Evolutionary conservation across 108 stramenopile species (phyloP), one percentile per base, ranked within the genome.

Genomic region (Craspedostauros australis): DNA sequence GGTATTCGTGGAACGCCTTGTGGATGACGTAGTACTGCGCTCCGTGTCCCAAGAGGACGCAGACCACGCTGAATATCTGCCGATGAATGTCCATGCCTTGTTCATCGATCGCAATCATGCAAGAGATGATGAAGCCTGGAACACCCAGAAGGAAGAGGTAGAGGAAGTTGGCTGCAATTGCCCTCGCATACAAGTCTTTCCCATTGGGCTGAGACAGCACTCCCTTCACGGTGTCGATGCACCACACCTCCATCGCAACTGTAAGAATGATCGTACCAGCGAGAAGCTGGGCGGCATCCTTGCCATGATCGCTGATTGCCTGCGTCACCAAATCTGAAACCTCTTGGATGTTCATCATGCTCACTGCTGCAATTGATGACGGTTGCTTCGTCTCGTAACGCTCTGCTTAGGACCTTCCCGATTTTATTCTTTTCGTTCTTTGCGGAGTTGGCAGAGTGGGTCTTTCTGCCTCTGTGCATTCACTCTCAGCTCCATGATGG

Each of bases 1-100:
- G 64, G 19, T 24, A 34, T 18, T 44, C 28, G 42, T 72, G 71
- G 37, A 72, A 66, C 4, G 54, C 39, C 37, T 62, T 62, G 61
- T 62, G 61, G 8, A 52, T 19, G 0, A 16, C 11, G 36, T 65
- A 66, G 54, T 66, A 72, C 22, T 18, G 16, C 28, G 66, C 26
- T 1, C 39, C 30, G 33, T 72, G 64, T 24, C 40, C 19, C 1
- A 32, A 33, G 16, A 72, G 14, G 27, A 72, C 39, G 15, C 34
- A 60, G 12, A 38, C 14, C 12, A 49, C 47, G 18, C 44, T 21
- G n/a, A 37, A 24, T 23, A 15, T 4, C 7, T 31, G 7, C 6
- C 22, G 37, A 4, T 32, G 8, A 15, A 15, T 32, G 26, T 30
- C 9, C 21, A 29, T 29, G 5, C 9, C 25, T 49, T 24, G 6